A percentile compares a stretch with the other conserved stretches of the same genome.
Conservation (phyloP, 257 asterid genomes). For the Gynochthodes officinalis region DNA sequence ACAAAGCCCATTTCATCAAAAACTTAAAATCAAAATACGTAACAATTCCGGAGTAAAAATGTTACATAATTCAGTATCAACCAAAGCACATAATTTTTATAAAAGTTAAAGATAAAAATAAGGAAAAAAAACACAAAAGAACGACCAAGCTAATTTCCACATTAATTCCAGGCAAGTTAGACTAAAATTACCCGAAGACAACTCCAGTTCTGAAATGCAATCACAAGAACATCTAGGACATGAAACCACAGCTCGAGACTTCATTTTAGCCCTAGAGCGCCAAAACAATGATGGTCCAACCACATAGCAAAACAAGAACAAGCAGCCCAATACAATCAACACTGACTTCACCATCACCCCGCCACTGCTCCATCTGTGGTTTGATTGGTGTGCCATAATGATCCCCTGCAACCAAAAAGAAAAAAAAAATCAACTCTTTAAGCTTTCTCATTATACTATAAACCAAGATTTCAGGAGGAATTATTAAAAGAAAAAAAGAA, state of each 20-base stretch:
- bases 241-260: constrained; percentile 15
- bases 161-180: neutral
- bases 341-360: constrained; percentile 22
- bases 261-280: constrained; percentile 3
- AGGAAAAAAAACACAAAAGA: neutral
- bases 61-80: neutral
- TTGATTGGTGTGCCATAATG: constrained; percentile 33
- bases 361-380: constrained; percentile 25
- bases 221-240: constrained; percentile 39
- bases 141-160: neutral
- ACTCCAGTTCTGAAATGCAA: constrained; percentile 24
- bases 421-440: neutral
- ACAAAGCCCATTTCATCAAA: neutral
- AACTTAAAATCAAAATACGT: neutral
- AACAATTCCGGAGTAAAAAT: neutral
- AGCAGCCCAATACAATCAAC: constrained; percentile 21
- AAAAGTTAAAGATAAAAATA: neutral
- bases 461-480: neutral
- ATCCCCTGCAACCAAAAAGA: constrained; percentile 8
- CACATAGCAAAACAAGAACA: constrained; percentile 16
- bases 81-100: neutral
- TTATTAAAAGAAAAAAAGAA: neutral
- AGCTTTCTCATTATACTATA: neutral
- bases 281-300: constrained; percentile 16
- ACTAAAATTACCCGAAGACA: constrained; percentile 27